phyloP scores from a whole-genome alignment of 1,284 basidiomycete species.

The Tylopilus orsonianus region DNA sequence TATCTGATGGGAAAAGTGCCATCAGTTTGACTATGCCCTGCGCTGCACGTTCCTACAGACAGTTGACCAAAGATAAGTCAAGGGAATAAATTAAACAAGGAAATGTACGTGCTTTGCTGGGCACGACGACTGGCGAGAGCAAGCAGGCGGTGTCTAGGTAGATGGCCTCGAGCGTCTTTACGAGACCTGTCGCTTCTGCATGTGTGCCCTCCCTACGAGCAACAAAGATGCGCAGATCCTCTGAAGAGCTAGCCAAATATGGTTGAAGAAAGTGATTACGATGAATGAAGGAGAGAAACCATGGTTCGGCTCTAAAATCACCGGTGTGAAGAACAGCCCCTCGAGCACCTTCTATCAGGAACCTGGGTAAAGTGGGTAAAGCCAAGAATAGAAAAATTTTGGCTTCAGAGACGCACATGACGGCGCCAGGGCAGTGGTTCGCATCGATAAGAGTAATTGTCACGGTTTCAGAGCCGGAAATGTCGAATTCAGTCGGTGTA shows the following conservation, averaged over 20 bases:
- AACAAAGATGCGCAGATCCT: constrained; percentile 27
- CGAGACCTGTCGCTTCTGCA: constrained; percentile 18
- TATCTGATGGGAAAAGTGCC: constrained; percentile 59
- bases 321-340: constrained; percentile 88
- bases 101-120: constrained; percentile 59
- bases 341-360: constrained; percentile 74
- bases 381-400: not conserved
- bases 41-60: constrained; percentile 60
- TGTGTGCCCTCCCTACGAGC: constrained; percentile 30
- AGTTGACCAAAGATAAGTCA: not conserved
- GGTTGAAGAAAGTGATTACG: constrained; percentile 70
- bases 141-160: constrained; percentile 84
- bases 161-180: constrained; percentile 69
- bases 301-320: constrained; percentile 85
- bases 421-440: constrained; percentile 92
- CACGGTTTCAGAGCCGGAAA: constrained; percentile 58
- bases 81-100: not conserved
- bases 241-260: constrained; percentile 50
- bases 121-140: constrained; percentile 60
- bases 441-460: constrained; percentile 84
- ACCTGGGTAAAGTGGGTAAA: constrained; percentile 52
- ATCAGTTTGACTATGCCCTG: constrained; percentile 70
- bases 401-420: constrained; percentile 67
- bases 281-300: constrained; percentile 67
- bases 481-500: constrained; percentile 60